These are phyloP conservation scores for Fusarium bulbicola DNA, from an alignment of 2,329 filamentous ascomycete genomes.

Conservation along the genomic window DNA sequence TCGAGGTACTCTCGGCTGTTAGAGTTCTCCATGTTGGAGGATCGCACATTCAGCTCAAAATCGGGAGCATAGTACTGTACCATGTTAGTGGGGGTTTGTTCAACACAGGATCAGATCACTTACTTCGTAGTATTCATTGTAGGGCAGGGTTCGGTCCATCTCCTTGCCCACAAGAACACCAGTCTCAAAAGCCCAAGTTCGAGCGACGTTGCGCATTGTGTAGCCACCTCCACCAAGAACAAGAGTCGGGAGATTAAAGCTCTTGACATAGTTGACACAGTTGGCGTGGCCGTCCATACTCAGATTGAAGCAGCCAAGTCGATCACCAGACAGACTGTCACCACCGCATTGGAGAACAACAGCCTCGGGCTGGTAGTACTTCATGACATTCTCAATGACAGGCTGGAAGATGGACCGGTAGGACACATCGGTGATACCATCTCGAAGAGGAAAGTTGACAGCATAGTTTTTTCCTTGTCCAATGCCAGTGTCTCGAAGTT, in stretches of 20 bases:
- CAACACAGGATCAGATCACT: slow-evolving; percentile 43
- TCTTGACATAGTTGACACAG: slow-evolving; percentile 92
- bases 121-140: slow-evolving; percentile 93
- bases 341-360: slow-evolving; percentile 97
- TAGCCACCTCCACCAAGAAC: slow-evolving; percentile 96
- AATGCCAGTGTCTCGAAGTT: slow-evolving; percentile 85
- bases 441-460: slow-evolving; percentile 89
- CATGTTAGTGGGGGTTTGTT: slow-evolving; percentile 33
- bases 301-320: slow-evolving; percentile 95
- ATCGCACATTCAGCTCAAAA: slow-evolving; percentile 87
- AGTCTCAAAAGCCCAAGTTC: slow-evolving; percentile 97
- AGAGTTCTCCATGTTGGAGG: slow-evolving; percentile 90
- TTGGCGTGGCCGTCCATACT: slow-evolving; percentile 96
- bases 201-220: slow-evolving; percentile 95
- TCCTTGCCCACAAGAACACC: slow-evolving; percentile 85
- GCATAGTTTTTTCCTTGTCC: slow-evolving; percentile 90
- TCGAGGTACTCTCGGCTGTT: slow-evolving; percentile 85
- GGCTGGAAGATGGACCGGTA: slow-evolving; percentile 93
- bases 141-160: slow-evolving; percentile 85
- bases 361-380: slow-evolving; percentile 87
- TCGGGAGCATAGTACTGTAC: slow-evolving; percentile 87
- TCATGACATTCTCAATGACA: slow-evolving; percentile 87
- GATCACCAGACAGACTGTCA: slow-evolving; percentile 92
- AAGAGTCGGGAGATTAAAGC: slow-evolving; percentile 84
- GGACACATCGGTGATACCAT: slow-evolving; percentile 88